A percentile compares a stretch with the other conserved stretches of the same genome.
These are phyloP conservation scores for Spathaspora hagerdaliae DNA, from an alignment of 805 yeast genomes.

Conservation along the genomic window DNA sequence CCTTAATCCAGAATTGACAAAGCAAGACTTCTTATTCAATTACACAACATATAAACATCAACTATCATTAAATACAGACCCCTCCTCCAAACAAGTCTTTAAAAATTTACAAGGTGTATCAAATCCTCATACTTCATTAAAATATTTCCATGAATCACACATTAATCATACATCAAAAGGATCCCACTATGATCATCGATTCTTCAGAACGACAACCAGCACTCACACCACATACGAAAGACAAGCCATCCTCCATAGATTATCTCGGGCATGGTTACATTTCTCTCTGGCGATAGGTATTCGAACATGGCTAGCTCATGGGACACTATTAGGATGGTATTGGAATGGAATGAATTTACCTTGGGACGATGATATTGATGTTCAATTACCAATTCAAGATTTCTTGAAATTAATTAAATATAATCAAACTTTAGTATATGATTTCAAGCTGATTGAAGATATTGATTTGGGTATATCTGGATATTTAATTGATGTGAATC, in stretches of 20 bases:
- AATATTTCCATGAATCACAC: constrained; percentile 42
- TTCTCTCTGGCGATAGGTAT: constrained; percentile 42
- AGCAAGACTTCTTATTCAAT: neutral
- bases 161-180: constrained; percentile 18
- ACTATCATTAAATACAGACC: neutral
- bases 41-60: neutral
- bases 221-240: constrained; percentile 27
- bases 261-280: constrained; percentile 49
- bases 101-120: neutral
- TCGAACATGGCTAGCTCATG: constrained; percentile 61
- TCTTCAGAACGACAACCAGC: constrained; percentile 19
- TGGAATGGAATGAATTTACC: constrained; percentile 60
- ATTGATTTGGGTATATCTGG: constrained; percentile 11
- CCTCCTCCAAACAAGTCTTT: neutral
- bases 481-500: constrained; percentile 23
- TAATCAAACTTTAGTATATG: constrained; percentile 46
- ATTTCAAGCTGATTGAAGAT: constrained; percentile 13
- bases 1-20: neutral
- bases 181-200: constrained; percentile 34
- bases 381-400: constrained; percentile 51
- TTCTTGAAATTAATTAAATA: constrained; percentile 41
- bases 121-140: constrained; percentile 7
- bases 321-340: constrained; percentile 56
- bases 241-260: constrained; percentile 39
- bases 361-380: constrained; percentile 64